Evolutionary conservation across 176 grass and related monocot species (phyloP), one percentile per base, ranked within the genome.

Genomic region (Pharus latifolius): DNA sequence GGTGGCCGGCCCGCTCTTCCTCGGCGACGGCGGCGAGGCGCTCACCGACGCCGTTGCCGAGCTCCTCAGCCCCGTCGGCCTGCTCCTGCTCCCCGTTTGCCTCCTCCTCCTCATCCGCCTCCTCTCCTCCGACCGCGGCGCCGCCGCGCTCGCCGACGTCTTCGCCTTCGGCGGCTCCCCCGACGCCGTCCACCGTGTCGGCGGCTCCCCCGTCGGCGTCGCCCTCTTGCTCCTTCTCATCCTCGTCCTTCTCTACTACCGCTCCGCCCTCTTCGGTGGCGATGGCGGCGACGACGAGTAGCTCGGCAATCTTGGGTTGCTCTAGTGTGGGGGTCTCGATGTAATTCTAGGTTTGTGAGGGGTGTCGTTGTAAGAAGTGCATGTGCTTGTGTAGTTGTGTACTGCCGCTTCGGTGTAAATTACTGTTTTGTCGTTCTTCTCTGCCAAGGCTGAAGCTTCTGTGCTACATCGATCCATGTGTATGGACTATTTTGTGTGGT

Each of bases 131-230:
- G 81, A 92, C 67, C 89, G 80, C 18, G 89, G 81, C 57, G 77
- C 81, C 56, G 57, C 83, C 2, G 67, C 85, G 22, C 77, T 77
- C n/a, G 60, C 78, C 22, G 73, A 84, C 73, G 78, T 75, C 37
- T 82, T 82, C 79, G 51, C 85, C 1, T 78, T 82, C 73, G 79
- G 73, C 67, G 84, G 80, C 11, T 92, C 89, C 15, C 88, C 81
- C 28, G 84, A 92, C 84, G 82, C 89, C 77, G 75, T 84, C 73
- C 89, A 87, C 81, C 84, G 84, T 73, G 81, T 92, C 45, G 89
- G 89, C 0, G 89, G 89, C 0, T 84, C 78, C 5, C 84, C 89
- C 60, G 26, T 92, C 77, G 84, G 89, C 63, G 89, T 88, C 49
- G 77, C 81, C 6, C 77, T 92, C 63, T 62, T 84, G 49, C 81